phyloP scores from a whole-genome alignment of 495 filamentous ascomycete genomes.

The Podospora conica region DNA sequence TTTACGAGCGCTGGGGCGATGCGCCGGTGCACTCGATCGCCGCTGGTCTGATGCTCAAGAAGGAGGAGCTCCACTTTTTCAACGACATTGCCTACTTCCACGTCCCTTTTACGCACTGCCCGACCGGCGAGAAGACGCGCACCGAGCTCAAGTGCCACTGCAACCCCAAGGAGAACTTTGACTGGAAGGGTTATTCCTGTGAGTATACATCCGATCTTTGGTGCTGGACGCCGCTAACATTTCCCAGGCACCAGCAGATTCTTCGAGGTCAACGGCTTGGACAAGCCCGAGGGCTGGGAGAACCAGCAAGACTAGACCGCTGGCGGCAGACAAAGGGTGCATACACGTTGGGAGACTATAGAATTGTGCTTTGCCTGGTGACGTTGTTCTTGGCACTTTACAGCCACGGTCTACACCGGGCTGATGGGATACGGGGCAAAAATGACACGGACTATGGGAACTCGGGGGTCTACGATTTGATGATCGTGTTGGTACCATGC shows the following conservation, averaged over 20 bases:
- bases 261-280: constrained; percentile 71
- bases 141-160: constrained; percentile 84
- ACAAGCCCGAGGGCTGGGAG: constrained; percentile 78
- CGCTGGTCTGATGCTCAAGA: constrained; percentile 74
- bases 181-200: constrained; percentile 98
- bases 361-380: constrained; percentile 17
- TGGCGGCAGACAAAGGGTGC: constrained; percentile 1
- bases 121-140: constrained; percentile 73
- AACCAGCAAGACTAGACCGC: constrained; percentile 52
- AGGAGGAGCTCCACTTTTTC: constrained; percentile 96
- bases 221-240: constrained; percentile 10
- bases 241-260: constrained; percentile 65
- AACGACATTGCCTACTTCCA: constrained; percentile 98
- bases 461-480: not conserved
- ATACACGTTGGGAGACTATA: constrained; percentile 2
- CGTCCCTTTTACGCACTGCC: constrained; percentile 97
- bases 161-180: constrained; percentile 94
- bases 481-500: not conserved
- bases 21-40: constrained; percentile 94
- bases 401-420: constrained; percentile 14
- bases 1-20: constrained; percentile 91
- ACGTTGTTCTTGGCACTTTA: not conserved
- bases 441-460: constrained; percentile 2
- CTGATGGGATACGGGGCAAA: constrained; percentile 19
- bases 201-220: constrained; percentile 31